Evolutionary conservation across 2,329 filamentous ascomycete genomes (phyloP), one percentile per base, ranked within the genome.

Genomic region (Colletotrichum costaricense): DNA sequence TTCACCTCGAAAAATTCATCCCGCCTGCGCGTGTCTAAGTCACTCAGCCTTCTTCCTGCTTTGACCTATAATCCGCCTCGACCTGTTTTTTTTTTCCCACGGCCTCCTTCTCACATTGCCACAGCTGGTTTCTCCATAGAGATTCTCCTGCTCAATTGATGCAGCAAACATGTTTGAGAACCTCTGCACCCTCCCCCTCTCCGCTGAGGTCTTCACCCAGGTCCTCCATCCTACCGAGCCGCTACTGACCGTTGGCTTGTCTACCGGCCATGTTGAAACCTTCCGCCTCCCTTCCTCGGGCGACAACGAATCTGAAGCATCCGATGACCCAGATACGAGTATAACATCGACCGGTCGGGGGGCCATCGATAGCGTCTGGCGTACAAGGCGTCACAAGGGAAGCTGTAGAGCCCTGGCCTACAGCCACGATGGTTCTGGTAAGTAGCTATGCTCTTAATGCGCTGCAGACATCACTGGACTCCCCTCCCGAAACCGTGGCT

Each of bases 351-450:
- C 88, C 78, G 95, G 94, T 12, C 93, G 89, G 75, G 93, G 92
- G 56, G 90, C 92, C 69, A 93, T 98, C 75, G 93, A 95, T 77
- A 94, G 93, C 0, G 86, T 92, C 73, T 99, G 97, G 97, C 90
- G 91, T 78, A 98, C 97, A 5, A 89, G 92, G 77, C 89, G 97
- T 74, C 97, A 99, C 85, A 97, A 98, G 86, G 96, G 95, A 14
- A 98, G 95, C 87, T 98, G 96, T 81, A 90, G 97, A 66, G 92
- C 91, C 73, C 85, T 98, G 68, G 91, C 89, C 5, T 98, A 95
- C 83, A 93, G 91, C 76, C 83, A 91, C 70, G 95, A 98, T 81
- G 97, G 96, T 19, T 86, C 90, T 76, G 88, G 92, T 86, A 83
- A 88, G 84, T 91, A 87, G n/a, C n/a, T 4, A 33, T 35, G 52